These are phyloP conservation scores for Saccharomyces hybrid DNA, from an alignment of 1,139 yeast species.

Conservation along the genomic window DNA sequence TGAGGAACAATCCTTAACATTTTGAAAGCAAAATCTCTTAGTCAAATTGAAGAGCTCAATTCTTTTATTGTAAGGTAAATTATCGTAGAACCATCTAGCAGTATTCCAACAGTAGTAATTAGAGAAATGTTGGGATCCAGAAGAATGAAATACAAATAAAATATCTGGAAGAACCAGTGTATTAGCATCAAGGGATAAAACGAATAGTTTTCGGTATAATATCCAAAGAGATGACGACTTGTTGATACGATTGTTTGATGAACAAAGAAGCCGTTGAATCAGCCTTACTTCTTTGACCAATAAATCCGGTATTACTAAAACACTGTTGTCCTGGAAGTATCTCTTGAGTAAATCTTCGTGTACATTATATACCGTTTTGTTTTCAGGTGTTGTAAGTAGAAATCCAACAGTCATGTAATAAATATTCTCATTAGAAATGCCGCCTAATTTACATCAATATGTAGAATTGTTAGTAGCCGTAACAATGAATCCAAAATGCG, in stretches of 20 bases:
- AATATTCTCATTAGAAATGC: slow-evolving; percentile 1
- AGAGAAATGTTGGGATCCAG: slow-evolving; percentile 34
- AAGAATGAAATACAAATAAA: not conserved
- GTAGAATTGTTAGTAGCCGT: not conserved
- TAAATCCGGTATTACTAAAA: not conserved
- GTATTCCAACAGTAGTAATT: slow-evolving; percentile 41
- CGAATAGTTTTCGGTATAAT: slow-evolving; percentile 30
- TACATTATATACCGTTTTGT: slow-evolving; percentile 31
- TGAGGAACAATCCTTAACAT: slow-evolving; percentile 38
- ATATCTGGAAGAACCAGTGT: not conserved
- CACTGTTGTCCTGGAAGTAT: not conserved
- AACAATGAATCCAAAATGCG: not conserved
- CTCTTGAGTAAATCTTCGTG: slow-evolving; percentile 24
- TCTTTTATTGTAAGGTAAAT: slow-evolving; percentile 6
- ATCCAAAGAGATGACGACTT: slow-evolving; percentile 41
- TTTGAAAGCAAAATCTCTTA: slow-evolving; percentile 30
- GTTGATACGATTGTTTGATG: slow-evolving; percentile 35
- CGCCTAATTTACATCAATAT: not conserved
- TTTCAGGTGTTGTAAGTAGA: slow-evolving; percentile 36
- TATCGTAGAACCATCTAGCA: slow-evolving; percentile 32
- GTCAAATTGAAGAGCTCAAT: slow-evolving; percentile 14
- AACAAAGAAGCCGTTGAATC: slow-evolving; percentile 31
- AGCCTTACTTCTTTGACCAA: slow-evolving; percentile 20
- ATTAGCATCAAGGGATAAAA: slow-evolving; percentile 5
- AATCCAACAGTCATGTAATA: slow-evolving; percentile 31